These are phyloP conservation scores for Arthrobotrys megalospora DNA, from an alignment of 2,329 filamentous ascomycete genomes.

Conservation along the genomic window DNA sequence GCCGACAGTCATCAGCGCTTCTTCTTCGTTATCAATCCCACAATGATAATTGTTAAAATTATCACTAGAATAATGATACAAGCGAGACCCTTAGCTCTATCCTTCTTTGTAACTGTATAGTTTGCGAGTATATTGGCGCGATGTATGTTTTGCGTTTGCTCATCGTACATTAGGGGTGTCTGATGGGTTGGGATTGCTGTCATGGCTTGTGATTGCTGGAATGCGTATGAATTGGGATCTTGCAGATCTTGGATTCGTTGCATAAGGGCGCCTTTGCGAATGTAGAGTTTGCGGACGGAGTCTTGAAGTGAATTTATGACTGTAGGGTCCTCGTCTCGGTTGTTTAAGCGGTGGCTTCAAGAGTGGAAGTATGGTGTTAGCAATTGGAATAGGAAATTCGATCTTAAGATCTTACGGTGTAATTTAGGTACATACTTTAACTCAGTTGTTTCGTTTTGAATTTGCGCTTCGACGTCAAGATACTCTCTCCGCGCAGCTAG, in stretches of 20 bases:
- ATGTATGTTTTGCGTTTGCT: not conserved
- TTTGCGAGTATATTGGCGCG: not conserved
- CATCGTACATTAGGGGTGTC: slow-evolving; percentile 21
- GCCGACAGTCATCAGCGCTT: not conserved
- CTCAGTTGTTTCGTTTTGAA: slow-evolving; percentile 1
- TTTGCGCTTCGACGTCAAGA: slow-evolving; percentile 24
- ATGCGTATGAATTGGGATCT: slow-evolving; percentile 39
- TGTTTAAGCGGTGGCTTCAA: slow-evolving; percentile 12
- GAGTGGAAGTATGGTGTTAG: not conserved
- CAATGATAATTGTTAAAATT: not conserved
- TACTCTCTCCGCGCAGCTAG: slow-evolving; percentile 40
- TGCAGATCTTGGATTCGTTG: slow-evolving; percentile 41
- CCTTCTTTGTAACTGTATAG: not conserved
- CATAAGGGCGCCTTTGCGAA: slow-evolving; percentile 9
- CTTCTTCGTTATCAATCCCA: not conserved
- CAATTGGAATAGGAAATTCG: not conserved
- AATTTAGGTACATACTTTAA: slow-evolving; percentile 24
- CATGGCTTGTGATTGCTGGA: slow-evolving; percentile 46
- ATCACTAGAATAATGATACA: not conserved
- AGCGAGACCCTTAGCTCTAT: not conserved
- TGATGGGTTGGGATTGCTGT: slow-evolving; percentile 7
- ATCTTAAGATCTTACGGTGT: not conserved
- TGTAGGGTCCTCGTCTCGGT: not conserved
- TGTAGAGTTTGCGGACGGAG: slow-evolving; percentile 24
- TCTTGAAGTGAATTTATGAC: slow-evolving; percentile 33